Conservation (phyloP, 495 filamentous ascomycete species). For the Collariella sp. region DNA sequence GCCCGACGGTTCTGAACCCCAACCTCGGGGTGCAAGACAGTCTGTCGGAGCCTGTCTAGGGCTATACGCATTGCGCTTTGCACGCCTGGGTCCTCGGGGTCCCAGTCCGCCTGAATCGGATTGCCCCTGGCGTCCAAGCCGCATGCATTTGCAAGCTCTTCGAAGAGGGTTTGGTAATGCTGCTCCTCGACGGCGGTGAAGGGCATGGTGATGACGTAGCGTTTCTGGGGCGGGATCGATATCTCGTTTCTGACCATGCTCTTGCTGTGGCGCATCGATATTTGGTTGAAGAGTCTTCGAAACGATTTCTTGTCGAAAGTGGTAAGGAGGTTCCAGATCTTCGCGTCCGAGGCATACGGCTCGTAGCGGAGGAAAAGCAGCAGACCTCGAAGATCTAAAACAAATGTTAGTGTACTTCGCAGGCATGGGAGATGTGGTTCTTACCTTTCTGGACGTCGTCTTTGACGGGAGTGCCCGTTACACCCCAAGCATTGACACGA, state of each 20-base stretch:
- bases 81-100: conserved; percentile 46
- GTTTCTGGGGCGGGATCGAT: conserved; percentile 63
- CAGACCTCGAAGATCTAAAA: conserved; percentile 55
- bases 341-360: conserved; percentile 54
- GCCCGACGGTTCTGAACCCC: conserved; percentile 58
- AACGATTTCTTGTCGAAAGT: conserved; percentile 52
- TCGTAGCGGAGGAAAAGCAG: conserved; percentile 72
- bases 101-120: conserved; percentile 52
- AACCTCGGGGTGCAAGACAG: conserved; percentile 76
- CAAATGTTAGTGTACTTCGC: neutral
- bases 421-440: too few species aligned
- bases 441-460: conserved; percentile 54
- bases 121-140: conserved; percentile 56
- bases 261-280: conserved; percentile 83
- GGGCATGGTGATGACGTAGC: conserved; percentile 79
- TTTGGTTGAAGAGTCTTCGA: conserved; percentile 51
- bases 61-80: conserved; percentile 55
- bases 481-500: conserved; percentile 77
- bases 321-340: conserved; percentile 61
- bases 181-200: conserved; percentile 86
- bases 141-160: conserved; percentile 60
- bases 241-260: conserved; percentile 65
- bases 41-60: conserved; percentile 58
- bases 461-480: conserved; percentile 85
- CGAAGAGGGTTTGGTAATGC: conserved; percentile 64